Evolutionary conservation across 305 asterid genomes (phyloP), one percentile per base, ranked within the genome.

Genomic region (Solanum chacoense): DNA sequence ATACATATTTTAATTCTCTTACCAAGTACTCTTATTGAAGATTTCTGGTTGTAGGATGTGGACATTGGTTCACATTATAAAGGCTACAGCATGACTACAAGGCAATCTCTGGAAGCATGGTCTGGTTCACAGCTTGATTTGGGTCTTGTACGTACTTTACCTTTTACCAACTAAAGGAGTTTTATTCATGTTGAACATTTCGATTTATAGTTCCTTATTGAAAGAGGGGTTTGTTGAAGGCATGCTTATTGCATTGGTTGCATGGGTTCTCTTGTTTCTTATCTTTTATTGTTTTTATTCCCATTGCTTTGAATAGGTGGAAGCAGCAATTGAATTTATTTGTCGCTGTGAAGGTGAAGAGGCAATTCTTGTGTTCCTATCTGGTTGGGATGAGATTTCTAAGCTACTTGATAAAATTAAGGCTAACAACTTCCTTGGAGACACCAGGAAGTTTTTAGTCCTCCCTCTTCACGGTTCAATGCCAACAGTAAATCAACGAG

Each of bases 331-430:
- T 69, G 97, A 96, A 89, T 92, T 94, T 90, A 95, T 97, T 86
- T 94, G 99, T 91, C 93, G 96, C 90, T 90, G 91, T 91, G 99
- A 95, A 92, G 94, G 94, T 91, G 91, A 90, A 89, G 99, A 98
- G 78, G 99, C 99, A 65, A 93, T 97, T 90, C 98, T 97, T 89
- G 99, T 97, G 85, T 97, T 97, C 93, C 96, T 97, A 73, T 91
- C 98, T 84, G 99, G 99, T 84, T 97, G 99, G 99, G 99, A 96
- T 92, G 99, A 97, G 78, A 97, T 97, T 84, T 94, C 99, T 75
- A 96, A 96, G 94, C 93, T 97, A 92, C 95, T 91, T 88, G 98
- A 96, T 89, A 95, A 93, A 90, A 90, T 96, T 91, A 96, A 91
- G 92, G 95, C 89, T 29, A 94, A 95, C 87, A 88, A 38, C 88